Evolutionary conservation across 2,329 filamentous ascomycete species (phyloP), one percentile per base, ranked within the genome.

Genomic region (Rasamsonia emersonii): DNA sequence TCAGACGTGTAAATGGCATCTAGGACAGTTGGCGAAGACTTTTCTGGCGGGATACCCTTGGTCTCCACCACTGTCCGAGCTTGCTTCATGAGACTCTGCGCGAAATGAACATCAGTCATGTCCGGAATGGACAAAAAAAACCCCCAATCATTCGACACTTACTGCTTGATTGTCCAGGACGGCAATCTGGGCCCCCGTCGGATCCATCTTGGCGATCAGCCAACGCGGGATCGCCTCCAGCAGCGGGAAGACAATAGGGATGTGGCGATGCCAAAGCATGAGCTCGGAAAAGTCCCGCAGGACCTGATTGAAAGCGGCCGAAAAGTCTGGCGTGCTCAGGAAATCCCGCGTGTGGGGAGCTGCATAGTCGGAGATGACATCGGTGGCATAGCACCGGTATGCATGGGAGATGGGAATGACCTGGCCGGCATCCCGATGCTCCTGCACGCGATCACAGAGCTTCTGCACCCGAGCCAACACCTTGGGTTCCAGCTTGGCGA

Each of bases 401-500:
- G 36, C 36, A 26, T 35, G 32, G 24, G 36, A 38, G n/a, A 38
- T 33, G 18, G 29, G 24, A 4, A 38, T 20, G 5, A 21, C 18
- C 9, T 21, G 17, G 18, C 14, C 14, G 4, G 28, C n/a, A 11
- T 11, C 7, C n/a, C 27, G 13, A 11, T 18, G 32, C 5, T 35
- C 41, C 41, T 4, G 28, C 6, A 11, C 33, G 21, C 4, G 33
- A 19, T 39, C 33, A 2, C 36, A 30, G 5, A 52, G 28, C 18
- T 45, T 47, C 2, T 33, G 15, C 2, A 51, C 29, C 6, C 32
- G 57, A 2, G 47, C 39, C 5, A 53, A 40, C 9, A 68, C 49
- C 5, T 62, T 42, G 1, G 47, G 48, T 21, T 59, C 51, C 2
- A 66, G 43, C 2, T 42, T 42, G 4, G 44, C 37, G 13, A 68